A percentile compares a stretch with the other conserved stretches of the same genome.
Evolutionary conservation across 129 eudicot species (phyloP).

Genomic region (Rutidosis leptorrhynchoides): DNA sequence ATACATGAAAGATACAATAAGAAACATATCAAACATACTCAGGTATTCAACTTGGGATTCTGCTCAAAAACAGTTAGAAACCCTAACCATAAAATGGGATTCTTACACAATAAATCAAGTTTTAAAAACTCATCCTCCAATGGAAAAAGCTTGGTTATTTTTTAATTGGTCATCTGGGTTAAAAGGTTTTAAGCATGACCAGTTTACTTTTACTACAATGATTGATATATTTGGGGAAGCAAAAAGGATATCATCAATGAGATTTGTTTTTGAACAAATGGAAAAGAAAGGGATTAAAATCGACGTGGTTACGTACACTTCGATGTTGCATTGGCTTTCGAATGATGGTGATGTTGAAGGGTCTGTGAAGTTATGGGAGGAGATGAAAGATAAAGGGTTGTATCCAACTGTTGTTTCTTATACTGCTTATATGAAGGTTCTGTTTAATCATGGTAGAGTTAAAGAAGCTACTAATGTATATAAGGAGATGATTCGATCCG

Average conservation of each 20-base stretch:
- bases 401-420: conserved; percentile 71
- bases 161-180: conserved; percentile 71
- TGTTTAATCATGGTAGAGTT: conserved; percentile 58
- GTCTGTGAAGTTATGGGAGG: conserved; percentile 63
- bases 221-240: conserved; percentile 96
- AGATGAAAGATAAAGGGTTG: conserved; percentile 62
- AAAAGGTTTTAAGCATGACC: conserved; percentile 73
- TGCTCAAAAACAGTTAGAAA: conserved; percentile 59
- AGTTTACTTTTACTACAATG: conserved; percentile 87
- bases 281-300: conserved; percentile 69
- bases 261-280: conserved; percentile 65
- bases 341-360: conserved; percentile 80
- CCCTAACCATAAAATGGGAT: conserved; percentile 66
- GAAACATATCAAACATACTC: conserved; percentile 52
- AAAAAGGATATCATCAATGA: conserved; percentile 71
- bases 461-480: conserved; percentile 62
- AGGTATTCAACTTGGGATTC: conserved; percentile 74
- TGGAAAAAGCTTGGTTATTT: conserved; percentile 89
- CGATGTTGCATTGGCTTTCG: conserved; percentile 80
- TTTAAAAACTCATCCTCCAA: conserved; percentile 85
- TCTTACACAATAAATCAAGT: conserved; percentile 83
- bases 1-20: conserved; percentile 56
- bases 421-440: conserved; percentile 83
- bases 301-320: conserved; percentile 79
- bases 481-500: conserved; percentile 72